A percentile compares a stretch with the other conserved stretches of the same genome.
phyloP scores from a whole-genome alignment of 345 rosid species.

The Gossypium arboreum region DNA sequence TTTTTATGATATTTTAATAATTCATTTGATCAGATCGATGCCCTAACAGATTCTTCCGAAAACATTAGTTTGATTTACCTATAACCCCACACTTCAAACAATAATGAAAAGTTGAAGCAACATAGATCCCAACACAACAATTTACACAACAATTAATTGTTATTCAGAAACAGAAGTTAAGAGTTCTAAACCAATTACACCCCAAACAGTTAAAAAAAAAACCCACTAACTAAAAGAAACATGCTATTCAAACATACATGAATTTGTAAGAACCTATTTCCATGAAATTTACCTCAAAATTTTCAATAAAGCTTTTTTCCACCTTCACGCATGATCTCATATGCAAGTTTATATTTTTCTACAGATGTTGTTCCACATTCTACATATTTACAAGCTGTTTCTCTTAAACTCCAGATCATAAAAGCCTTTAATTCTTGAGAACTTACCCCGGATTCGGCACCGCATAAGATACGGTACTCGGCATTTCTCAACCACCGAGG shows the following conservation, averaged over 20 bases:
- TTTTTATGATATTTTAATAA: no score
- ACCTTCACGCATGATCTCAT: slow-evolving; percentile 81
- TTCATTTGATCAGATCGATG: no score
- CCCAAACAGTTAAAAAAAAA: background rate
- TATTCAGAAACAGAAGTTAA: background rate
- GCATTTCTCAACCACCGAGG: slow-evolving; percentile 89
- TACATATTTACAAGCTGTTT: slow-evolving; percentile 71
- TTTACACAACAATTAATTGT: background rate
- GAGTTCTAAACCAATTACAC: slow-evolving; percentile 11
- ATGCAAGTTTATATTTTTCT: slow-evolving; percentile 74
- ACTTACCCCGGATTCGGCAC: slow-evolving; percentile 51
- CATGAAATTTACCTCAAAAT: slow-evolving; percentile 41
- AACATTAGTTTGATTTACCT: no score
- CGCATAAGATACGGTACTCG: slow-evolving; percentile 54
- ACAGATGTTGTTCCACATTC: slow-evolving; percentile 65
- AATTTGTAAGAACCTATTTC: background rate
- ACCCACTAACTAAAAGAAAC: background rate
- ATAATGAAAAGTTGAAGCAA: no score
- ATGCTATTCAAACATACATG: slow-evolving; percentile 3
- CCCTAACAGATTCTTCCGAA: no score
- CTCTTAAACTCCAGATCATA: slow-evolving; percentile 90
- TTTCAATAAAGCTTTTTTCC: slow-evolving; percentile 64
- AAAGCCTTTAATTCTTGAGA: slow-evolving; percentile 59
- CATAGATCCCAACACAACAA: no score
- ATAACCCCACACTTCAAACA: no score